A percentile compares a stretch with the other conserved stretches of the same genome.
Evolutionary conservation across 208 protist species (phyloP).

Genomic region (Wallacemonas sp.): DNA sequence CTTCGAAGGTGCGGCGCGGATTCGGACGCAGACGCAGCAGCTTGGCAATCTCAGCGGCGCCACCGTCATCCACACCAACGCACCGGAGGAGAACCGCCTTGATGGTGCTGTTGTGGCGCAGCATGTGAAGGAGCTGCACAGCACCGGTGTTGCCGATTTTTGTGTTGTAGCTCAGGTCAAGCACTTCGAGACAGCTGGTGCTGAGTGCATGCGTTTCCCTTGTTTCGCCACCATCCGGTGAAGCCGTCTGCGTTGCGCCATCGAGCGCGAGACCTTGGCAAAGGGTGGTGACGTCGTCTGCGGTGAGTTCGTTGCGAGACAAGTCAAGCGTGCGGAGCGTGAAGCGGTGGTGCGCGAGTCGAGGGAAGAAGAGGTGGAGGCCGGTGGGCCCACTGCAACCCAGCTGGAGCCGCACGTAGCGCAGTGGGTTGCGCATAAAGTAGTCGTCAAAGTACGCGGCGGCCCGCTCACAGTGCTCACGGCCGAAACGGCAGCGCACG

Average conservation of each 20-base stretch:
- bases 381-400: conserved; percentile 69
- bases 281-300: conserved; percentile 62
- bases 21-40: conserved; percentile 45
- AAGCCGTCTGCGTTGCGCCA: not conserved
- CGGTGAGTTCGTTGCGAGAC: conserved; percentile 67
- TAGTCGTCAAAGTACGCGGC: conserved; percentile 68
- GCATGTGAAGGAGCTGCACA: conserved; percentile 38
- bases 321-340: conserved; percentile 77
- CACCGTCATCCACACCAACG: conserved; percentile 63
- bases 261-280: conserved; percentile 49
- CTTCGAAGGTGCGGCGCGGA: conserved; percentile 10
- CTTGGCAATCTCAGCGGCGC: conserved; percentile 35
- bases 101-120: conserved; percentile 39
- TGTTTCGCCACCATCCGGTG: not conserved
- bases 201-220: not conserved
- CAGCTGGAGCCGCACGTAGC: conserved; percentile 75
- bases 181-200: conserved; percentile 44
- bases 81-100: conserved; percentile 68
- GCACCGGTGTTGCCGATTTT: conserved; percentile 66
- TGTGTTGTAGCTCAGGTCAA: conserved; percentile 89
- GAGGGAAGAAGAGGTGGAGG: conserved; percentile 65
- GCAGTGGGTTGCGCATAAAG: conserved; percentile 78
- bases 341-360: conserved; percentile 51
- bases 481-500: conserved; percentile 66
- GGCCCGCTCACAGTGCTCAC: conserved; percentile 66